A percentile compares a stretch with the other conserved stretches of the same genome.
Conservation (phyloP, 257 asterid species). For the Solanum appendiculatum region DNA sequence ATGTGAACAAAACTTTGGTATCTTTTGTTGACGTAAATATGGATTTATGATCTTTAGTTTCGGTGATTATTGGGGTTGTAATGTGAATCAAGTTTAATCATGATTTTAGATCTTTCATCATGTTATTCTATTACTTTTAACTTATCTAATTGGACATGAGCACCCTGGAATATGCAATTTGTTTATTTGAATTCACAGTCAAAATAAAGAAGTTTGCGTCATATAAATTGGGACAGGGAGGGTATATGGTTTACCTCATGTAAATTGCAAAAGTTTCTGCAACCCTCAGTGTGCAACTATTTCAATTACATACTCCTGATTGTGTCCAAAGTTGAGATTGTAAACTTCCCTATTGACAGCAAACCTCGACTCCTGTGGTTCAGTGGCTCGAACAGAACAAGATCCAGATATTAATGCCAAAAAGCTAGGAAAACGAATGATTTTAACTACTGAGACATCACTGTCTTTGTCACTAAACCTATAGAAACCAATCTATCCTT, state of each 20-base stretch:
- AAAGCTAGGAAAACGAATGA: background rate
- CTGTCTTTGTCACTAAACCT: background rate
- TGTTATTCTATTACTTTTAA: background rate
- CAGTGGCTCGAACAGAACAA: background rate
- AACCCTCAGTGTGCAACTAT: background rate
- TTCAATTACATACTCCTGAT: background rate
- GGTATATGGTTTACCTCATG: background rate
- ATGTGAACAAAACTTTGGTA: no score
- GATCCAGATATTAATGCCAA: background rate
- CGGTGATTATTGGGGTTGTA: no score
- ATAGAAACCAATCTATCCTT: background rate
- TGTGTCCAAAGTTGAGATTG: background rate
- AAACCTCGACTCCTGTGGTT: background rate
- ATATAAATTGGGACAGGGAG: no score
- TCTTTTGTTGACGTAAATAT: no score
- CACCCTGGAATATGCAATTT: background rate
- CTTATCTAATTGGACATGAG: background rate
- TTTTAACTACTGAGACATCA: background rate
- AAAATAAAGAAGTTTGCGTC: no score
- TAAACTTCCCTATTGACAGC: background rate
- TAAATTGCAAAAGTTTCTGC: background rate
- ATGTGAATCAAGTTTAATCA: no score
- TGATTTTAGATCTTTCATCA: background rate
- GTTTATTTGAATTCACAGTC: background rate
- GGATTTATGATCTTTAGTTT: no score